Percentiles rank a stretch among this genome's conserved stretches.
Conservation (phyloP, 805 yeast genomes). For the Yarrowia phangngaensis region DNA sequence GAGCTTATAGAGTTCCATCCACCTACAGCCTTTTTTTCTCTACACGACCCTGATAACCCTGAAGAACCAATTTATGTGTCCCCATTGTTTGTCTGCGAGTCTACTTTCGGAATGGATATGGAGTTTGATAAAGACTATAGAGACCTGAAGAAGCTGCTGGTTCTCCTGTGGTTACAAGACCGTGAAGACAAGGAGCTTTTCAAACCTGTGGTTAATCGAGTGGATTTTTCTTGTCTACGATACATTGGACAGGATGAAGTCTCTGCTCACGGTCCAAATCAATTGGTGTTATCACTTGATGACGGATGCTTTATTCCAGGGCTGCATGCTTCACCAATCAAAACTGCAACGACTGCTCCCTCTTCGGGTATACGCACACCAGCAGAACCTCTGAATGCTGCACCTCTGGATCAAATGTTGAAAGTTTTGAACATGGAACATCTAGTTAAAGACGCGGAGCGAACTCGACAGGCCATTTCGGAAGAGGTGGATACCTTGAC, state of each 20-base stretch:
- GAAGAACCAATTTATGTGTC: conserved; percentile 18
- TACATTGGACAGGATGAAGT: conserved; percentile 24
- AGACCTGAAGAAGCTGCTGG: conserved; percentile 7
- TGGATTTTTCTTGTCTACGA: conserved; percentile 2
- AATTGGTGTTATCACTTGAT: conserved; percentile 2
- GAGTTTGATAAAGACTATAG: conserved; percentile 10
- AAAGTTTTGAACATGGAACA: conserved; percentile 25
- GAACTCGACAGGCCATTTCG: conserved; percentile 3
- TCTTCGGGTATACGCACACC: conserved; percentile 20
- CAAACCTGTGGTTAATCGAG: not conserved
- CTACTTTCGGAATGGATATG: conserved; percentile 11
- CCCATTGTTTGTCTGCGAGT: conserved; percentile 8
- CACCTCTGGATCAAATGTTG: conserved; percentile 14
- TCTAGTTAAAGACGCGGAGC: conserved; percentile 13
- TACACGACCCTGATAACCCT: conserved; percentile 9
- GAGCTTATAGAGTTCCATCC: conserved; percentile 19
- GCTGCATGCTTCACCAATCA: not conserved
- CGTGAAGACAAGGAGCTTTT: not conserved
- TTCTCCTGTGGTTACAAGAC: conserved; percentile 13
- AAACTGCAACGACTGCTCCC: not conserved
- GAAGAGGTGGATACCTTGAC: conserved; percentile 11
- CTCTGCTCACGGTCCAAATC: not conserved
- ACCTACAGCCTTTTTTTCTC: conserved; percentile 12
- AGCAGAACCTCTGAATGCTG: conserved; percentile 12
- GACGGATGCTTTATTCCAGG: conserved; percentile 21